Evolutionary conservation across 1,139 yeast species (phyloP).

Genomic region (Taiozyma onychis): DNA sequence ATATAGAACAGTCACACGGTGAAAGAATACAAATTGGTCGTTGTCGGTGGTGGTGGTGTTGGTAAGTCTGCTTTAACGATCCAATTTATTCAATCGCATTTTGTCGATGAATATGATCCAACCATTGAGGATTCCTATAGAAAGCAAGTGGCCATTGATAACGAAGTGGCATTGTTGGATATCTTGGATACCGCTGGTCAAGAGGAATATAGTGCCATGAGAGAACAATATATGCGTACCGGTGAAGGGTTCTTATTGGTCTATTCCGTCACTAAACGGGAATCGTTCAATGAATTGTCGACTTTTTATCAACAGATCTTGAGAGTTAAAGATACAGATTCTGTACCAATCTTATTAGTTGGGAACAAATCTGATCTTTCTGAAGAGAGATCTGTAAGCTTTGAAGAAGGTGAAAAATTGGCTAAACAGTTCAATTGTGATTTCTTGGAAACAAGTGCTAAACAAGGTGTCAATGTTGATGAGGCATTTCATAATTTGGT

Average conservation of each 20-base stretch:
- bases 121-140: slow-evolving; percentile 91
- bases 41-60: slow-evolving; percentile 98
- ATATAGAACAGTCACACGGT: slow-evolving; percentile 17
- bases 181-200: slow-evolving; percentile 98
- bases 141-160: slow-evolving; percentile 75
- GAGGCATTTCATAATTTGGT: slow-evolving; percentile 81
- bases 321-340: slow-evolving; percentile 75
- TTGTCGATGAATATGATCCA: slow-evolving; percentile 95
- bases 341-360: slow-evolving; percentile 67
- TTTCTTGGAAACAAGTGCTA: slow-evolving; percentile 90
- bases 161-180: slow-evolving; percentile 72
- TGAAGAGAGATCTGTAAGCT: slow-evolving; percentile 75
- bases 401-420: slow-evolving; percentile 75
- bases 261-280: slow-evolving; percentile 75
- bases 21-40: slow-evolving; percentile 80
- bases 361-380: slow-evolving; percentile 81
- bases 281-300: slow-evolving; percentile 73
- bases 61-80: slow-evolving; percentile 96
- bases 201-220: slow-evolving; percentile 94
- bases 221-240: slow-evolving; percentile 90
- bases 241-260: slow-evolving; percentile 89
- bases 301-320: slow-evolving; percentile 79
- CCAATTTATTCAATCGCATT: slow-evolving; percentile 84
- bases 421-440: slow-evolving; percentile 72
- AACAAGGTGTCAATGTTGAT: slow-evolving; percentile 89